Evolutionary conservation across 805 yeast species (phyloP), one percentile per base, ranked within the genome.

Genomic region (Clavispora santaluciae): DNA sequence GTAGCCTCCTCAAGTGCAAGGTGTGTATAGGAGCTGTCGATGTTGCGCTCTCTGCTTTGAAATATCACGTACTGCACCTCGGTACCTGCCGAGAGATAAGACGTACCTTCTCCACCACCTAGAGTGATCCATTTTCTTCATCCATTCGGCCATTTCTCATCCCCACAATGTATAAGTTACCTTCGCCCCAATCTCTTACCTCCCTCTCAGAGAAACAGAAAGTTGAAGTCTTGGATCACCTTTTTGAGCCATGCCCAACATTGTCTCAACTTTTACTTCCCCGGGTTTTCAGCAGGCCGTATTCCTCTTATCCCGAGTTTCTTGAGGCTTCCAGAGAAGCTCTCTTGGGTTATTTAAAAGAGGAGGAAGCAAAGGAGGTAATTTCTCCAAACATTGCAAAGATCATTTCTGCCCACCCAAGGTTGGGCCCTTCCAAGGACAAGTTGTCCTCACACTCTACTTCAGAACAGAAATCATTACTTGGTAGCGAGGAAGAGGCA

Each of bases 331-430:
- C 70, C 2, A 66, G 85, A 38, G 17, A 30, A 0, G 55, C 54
- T 8, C 59, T 83, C 15, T 50, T 67, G 3, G 36, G 46, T 11
- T 59, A 72, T 24, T 54, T 68, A 7, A 60, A 60, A 25, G 43
- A 29, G 12, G 61, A 50, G 33, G 50, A 52, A 38, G 49, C 43
- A 44, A 54, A 51, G 16, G 55, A 53, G 3, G 53, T 56, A 15
- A 33, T 43, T 4, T 42, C 51, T 5, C 41, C 45, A 3, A 36
- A 29, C n/a, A 57, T 75, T 10, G 54, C 70, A 33, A 64, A 73
- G 29, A 87, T 90, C 42, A 78, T 90, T n/a, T 81, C 86, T 1
- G 95, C 96, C 0, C 97, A 89, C 63, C 97, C 97, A 13, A 70
- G 96, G 41, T 66, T 89, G 13, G 97, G 97, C 0, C 86, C 85